Base-by-base conservation (phyloP, 208 protist genomes). In the Crithidia thermophila region DNA sequence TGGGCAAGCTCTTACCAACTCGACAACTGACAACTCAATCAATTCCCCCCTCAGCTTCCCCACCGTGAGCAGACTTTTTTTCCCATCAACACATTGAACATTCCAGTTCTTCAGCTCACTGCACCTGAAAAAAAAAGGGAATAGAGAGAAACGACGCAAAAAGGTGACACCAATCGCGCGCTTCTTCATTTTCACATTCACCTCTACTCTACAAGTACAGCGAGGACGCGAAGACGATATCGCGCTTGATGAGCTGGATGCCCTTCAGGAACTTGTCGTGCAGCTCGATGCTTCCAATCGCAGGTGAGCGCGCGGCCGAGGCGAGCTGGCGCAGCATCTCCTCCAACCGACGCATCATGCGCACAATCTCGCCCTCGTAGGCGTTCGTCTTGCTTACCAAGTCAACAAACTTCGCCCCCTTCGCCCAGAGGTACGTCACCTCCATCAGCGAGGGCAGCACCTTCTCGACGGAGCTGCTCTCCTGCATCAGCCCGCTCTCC, bases 191-290 rank as follows among this genome's bases (percentile, higher is more conserved):
- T 43, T 43, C 39, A n/a, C 16, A 49, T 36, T 13, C 40, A 55
- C 36, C 23, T 16, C 23, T 10, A n/a, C 8, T 25, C 81, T 95
- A 98, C 67, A 98, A 62, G 74, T 99, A 99, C 20, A 99, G 77
- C 7, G 95, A 99, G n/a, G 98, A 98, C 33, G 98, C 98, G 68
- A 99, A 99, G 20, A 99, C 98, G 74, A 99, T 99, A 78, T 99
- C 99, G 31, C 98, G 87, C 77, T 99, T 99, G 59, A 99, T 98
- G 23, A 94, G 82, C 40, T 88, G 82, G 46, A 98, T 98, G 31
- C 94, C 98, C 65, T 98, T 87, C 5, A 98, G 81, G 72, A 99
- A 99, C 85, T 99, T 99, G 49, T 96, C 77, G 66, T 99, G 98
- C 18, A 99, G 82, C 50, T 99, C 98, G 36, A 93, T 88, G 73